Evolutionary conservation across 2,329 filamentous ascomycete species (phyloP).

Genomic region (Penicillium janthinellum): DNA sequence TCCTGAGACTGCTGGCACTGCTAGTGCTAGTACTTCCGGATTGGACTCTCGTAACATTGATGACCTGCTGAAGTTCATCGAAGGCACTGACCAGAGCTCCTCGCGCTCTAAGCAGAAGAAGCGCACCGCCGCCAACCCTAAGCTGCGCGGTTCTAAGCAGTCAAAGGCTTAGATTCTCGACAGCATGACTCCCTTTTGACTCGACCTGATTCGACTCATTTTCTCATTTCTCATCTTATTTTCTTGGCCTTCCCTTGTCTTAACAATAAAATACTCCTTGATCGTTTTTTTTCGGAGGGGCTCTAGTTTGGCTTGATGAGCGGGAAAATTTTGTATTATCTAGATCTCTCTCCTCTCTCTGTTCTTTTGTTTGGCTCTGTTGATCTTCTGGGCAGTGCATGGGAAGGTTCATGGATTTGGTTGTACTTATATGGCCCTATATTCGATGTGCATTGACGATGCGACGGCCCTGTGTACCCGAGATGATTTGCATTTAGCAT

Average conservation of each 20-base stretch:
- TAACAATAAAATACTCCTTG: slow-evolving; percentile 34
- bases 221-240: slow-evolving; percentile 15
- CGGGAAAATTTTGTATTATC: slow-evolving; percentile 31
- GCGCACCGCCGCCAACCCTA: slow-evolving; percentile 47
- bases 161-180: slow-evolving; percentile 32
- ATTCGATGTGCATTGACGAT: slow-evolving; percentile 31
- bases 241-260: slow-evolving; percentile 31
- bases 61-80: slow-evolving; percentile 91
- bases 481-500: slow-evolving; percentile 19
- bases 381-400: slow-evolving; percentile 33
- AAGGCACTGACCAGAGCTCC: slow-evolving; percentile 60
- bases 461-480: slow-evolving; percentile 19
- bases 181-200: background rate
- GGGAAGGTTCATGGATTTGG: slow-evolving; percentile 36
- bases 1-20: slow-evolving; percentile 50
- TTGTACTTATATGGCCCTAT: slow-evolving; percentile 36
- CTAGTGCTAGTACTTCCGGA: slow-evolving; percentile 39
- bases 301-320: slow-evolving; percentile 30
- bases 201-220: no score
- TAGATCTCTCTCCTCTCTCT: slow-evolving; percentile 44
- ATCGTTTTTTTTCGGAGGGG: slow-evolving; percentile 25
- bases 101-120: slow-evolving; percentile 49
- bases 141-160: slow-evolving; percentile 48
- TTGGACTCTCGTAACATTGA: slow-evolving; percentile 85
- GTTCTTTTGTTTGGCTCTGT: slow-evolving; percentile 23